These are phyloP conservation scores for Aspergillus pseudonomiae DNA, from an alignment of 2,329 filamentous ascomycete genomes.

Conservation along the genomic window DNA sequence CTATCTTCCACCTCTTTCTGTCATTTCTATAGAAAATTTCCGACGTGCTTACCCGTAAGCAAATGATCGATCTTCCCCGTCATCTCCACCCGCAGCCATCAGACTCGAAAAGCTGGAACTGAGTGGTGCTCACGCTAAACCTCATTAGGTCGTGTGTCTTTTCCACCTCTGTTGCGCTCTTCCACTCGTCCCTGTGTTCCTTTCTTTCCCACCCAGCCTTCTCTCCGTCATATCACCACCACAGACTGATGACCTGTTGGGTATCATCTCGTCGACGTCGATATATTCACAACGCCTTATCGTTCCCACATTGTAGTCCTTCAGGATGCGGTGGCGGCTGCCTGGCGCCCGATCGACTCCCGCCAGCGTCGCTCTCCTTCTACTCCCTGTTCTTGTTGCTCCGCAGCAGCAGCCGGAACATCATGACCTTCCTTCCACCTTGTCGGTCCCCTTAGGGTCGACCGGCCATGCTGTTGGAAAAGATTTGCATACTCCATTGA, in stretches of 20 bases:
- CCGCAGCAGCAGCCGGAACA: constrained; percentile 62
- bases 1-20: background rate
- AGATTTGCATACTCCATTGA: constrained; percentile 27
- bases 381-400: constrained; percentile 64
- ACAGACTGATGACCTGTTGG: constrained; percentile 14
- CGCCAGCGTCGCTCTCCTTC: constrained; percentile 61
- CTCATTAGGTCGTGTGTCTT: background rate
- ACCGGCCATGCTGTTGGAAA: constrained; percentile 25
- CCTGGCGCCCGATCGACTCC: constrained; percentile 59
- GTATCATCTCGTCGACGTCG: constrained; percentile 5
- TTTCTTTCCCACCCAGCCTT: background rate
- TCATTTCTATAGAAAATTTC: background rate
- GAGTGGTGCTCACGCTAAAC: background rate
- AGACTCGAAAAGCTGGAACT: background rate
- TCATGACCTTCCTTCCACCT: constrained; percentile 30
- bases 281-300: constrained; percentile 3
- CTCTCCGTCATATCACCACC: background rate
- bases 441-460: constrained; percentile 32
- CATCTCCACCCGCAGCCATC: background rate
- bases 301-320: constrained; percentile 38
- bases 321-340: constrained; percentile 67
- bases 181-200: background rate
- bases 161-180: background rate
- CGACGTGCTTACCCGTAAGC: constrained; percentile 2
- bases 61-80: background rate